A percentile compares a stretch with the other conserved stretches of the same genome.
These are phyloP conservation scores for Fusarium pilosicola DNA, from an alignment of 2,329 filamentous ascomycete species.

Conservation along the genomic window DNA sequence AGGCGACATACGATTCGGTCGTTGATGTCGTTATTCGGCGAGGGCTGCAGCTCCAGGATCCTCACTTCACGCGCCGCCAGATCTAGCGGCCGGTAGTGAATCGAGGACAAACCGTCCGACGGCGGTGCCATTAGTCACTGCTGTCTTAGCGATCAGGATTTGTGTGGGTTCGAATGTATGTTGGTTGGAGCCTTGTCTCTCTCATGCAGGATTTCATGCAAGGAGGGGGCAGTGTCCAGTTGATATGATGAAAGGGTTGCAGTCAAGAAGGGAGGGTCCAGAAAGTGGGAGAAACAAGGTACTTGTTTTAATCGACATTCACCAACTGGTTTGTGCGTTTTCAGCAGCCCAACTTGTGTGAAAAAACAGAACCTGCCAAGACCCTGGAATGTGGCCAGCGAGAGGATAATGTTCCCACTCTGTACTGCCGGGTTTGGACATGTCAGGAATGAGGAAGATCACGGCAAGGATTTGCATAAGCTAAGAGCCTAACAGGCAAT, in stretches of 20 bases:
- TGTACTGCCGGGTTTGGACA: constrained; percentile 25
- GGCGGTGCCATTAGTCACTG: constrained; percentile 25
- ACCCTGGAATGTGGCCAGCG: constrained; percentile 14
- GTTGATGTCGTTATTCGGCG: constrained; percentile 31
- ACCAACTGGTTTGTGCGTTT: background rate
- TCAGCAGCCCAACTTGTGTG: background rate
- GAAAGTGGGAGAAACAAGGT: constrained; percentile 13
- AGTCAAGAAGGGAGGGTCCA: background rate
- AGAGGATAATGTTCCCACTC: constrained; percentile 6
- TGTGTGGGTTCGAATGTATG: background rate
- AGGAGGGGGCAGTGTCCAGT: background rate
- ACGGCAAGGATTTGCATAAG: constrained; percentile 9
- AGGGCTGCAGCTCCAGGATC: constrained; percentile 36
- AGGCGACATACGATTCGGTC: constrained; percentile 36
- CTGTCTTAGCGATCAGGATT: background rate
- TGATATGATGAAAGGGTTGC: background rate
- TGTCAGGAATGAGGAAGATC: constrained; percentile 24
- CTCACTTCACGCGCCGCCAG: constrained; percentile 24
- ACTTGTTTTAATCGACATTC: constrained; percentile 6
- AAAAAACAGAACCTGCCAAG: background rate
- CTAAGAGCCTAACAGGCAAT: background rate
- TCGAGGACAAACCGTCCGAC: constrained; percentile 32
- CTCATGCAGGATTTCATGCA: constrained; percentile 20
- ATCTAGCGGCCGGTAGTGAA: constrained; percentile 36
- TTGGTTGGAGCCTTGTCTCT: background rate